Evolutionary conservation across 805 yeast species (phyloP).

Genomic region (Metschnikowia colocasiae): DNA sequence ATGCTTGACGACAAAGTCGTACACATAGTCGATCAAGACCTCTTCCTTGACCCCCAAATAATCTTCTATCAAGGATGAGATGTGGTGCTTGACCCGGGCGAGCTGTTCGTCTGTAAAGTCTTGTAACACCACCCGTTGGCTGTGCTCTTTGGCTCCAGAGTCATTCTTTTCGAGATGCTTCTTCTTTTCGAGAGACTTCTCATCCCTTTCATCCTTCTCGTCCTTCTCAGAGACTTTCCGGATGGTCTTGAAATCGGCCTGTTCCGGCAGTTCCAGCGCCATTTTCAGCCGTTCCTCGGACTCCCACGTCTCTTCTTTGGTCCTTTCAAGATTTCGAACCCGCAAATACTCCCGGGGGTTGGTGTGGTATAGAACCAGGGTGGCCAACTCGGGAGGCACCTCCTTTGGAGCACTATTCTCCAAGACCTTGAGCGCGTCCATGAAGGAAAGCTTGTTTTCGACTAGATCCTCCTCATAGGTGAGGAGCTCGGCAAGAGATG

Average conservation of each 20-base stretch:
- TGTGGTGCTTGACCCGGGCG: conserved; percentile 28
- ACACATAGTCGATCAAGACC: conserved; percentile 43
- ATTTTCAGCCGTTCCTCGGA: conserved; percentile 23
- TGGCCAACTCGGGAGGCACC: conserved; percentile 2
- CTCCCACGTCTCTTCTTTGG: conserved; percentile 45
- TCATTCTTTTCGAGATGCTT: neutral
- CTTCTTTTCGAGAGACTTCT: too few relatives aligned
- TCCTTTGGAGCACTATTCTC: conserved; percentile 17
- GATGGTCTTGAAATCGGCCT: neutral
- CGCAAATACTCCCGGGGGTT: conserved; percentile 45
- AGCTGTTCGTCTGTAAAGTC: conserved; percentile 8
- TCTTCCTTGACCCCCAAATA: conserved; percentile 53
- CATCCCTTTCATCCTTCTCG: too few relatives aligned
- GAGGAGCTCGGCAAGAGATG: conserved; percentile 20
- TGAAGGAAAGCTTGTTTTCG: conserved; percentile 31
- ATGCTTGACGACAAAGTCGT: conserved; percentile 31
- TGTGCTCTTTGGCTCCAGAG: neutral
- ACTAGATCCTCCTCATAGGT: conserved; percentile 38
- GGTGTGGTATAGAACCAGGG: conserved; percentile 30
- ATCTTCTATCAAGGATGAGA: conserved; percentile 46
- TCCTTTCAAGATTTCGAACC: conserved; percentile 31
- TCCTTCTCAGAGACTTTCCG: too few relatives aligned
- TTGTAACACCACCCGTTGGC: neutral
- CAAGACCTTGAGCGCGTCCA: conserved; percentile 30
- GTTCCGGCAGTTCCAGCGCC: neutral